Conservation (phyloP, 345 rosid species). For the Pistacia vera region DNA sequence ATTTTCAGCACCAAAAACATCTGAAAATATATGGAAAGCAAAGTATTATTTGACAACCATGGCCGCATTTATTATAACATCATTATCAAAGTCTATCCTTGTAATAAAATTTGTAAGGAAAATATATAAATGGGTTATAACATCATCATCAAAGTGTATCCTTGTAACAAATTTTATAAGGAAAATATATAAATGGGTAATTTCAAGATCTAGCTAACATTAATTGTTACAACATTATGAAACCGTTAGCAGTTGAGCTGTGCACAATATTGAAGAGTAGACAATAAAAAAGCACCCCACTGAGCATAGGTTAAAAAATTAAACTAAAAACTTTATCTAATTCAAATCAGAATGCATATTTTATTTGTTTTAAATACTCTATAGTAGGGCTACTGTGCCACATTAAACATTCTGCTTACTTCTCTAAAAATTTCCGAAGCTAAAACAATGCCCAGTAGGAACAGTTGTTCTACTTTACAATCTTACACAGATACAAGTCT, state of each 20-base stretch:
- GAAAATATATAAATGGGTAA: not conserved
- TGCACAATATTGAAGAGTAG: not conserved
- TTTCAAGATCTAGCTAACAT: too few relatives aligned
- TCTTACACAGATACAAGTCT: too few relatives aligned
- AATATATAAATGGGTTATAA: not conserved
- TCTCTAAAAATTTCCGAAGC: too few relatives aligned
- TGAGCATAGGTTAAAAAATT: not conserved
- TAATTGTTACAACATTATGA: not conserved
- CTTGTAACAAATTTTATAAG: not conserved
- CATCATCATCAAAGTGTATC: not conserved
- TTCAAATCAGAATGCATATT: too few relatives aligned
- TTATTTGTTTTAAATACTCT: too few relatives aligned
- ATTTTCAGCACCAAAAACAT: not conserved
- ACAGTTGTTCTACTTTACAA: too few relatives aligned
- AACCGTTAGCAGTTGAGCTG: too few relatives aligned
- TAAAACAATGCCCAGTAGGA: too few relatives aligned
- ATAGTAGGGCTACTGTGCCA: too few relatives aligned
- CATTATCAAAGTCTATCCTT: not conserved
- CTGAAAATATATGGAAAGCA: not conserved
- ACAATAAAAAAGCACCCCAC: not conserved
- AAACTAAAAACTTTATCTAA: not conserved
- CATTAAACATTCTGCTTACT: too few relatives aligned
- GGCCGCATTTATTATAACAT: too few relatives aligned
- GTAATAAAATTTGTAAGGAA: not conserved
- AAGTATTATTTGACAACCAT: not conserved